Conservation (phyloP, 164 flowering plant species). For the Protea cynaroides region DNA sequence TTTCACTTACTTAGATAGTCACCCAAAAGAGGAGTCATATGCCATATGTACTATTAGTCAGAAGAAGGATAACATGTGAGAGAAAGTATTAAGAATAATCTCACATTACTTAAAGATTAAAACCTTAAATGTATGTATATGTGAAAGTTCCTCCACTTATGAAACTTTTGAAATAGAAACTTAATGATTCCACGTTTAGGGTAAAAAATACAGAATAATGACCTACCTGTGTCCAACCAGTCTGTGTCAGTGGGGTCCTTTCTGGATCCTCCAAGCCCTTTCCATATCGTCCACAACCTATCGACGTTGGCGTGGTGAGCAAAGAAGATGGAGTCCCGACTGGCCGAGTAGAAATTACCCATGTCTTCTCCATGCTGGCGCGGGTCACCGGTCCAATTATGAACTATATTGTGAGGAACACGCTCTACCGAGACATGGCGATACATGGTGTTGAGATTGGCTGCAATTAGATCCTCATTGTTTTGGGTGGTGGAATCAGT, state of each 20-base stretch:
- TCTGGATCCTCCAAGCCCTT: constrained; percentile 33
- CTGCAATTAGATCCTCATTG: background rate
- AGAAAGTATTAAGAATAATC: too few species aligned
- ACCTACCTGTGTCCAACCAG: constrained; percentile 22
- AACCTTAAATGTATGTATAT: too few species aligned
- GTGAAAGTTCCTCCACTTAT: too few species aligned
- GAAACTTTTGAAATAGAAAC: too few species aligned
- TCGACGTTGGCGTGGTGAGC: constrained; percentile 59
- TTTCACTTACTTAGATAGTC: too few species aligned
- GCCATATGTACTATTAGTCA: too few species aligned
- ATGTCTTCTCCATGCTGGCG: constrained; percentile 50
- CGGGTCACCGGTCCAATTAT: constrained; percentile 30
- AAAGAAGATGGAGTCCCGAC: constrained; percentile 52
- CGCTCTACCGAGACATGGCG: constrained; percentile 27
- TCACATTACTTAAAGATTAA: too few species aligned
- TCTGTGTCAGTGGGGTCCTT: constrained; percentile 36
- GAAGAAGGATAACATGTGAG: too few species aligned
- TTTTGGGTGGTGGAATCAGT: constrained; percentile 6
- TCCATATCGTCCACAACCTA: constrained; percentile 64
- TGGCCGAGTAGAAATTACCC: constrained; percentile 73
- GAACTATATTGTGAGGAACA: constrained; percentile 31
- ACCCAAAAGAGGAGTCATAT: too few species aligned
- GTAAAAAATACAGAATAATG: too few species aligned
- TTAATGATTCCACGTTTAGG: too few species aligned
- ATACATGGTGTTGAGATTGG: constrained; percentile 15